Evolutionary conservation across 2,329 filamentous ascomycete species (phyloP).

Genomic region (Penicillium sp.): DNA sequence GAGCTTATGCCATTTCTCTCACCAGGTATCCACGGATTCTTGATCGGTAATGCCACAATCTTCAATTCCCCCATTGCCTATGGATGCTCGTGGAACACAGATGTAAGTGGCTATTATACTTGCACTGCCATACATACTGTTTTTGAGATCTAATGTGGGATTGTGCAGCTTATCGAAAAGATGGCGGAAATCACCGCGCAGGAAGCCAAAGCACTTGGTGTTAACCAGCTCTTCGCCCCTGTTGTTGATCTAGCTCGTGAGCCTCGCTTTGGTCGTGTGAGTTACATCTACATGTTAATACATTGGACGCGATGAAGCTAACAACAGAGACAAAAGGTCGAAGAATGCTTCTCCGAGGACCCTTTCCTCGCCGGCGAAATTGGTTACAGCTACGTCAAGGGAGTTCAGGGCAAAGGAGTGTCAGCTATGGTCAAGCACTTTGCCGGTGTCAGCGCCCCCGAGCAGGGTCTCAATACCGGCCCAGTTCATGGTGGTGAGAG

Average conservation of each 20-base stretch:
- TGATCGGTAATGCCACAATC: conserved; percentile 70
- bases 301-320: background rate
- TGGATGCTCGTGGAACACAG: conserved; percentile 68
- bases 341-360: conserved; percentile 72
- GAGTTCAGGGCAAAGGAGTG: conserved; percentile 64
- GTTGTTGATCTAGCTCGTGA: conserved; percentile 70
- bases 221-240: conserved; percentile 72
- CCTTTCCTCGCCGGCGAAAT: conserved; percentile 66
- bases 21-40: conserved; percentile 63
- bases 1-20: background rate
- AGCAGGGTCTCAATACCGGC: conserved; percentile 70
- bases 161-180: conserved; percentile 53
- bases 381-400: conserved; percentile 59
- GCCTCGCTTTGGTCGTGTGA: conserved; percentile 64
- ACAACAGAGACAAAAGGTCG: conserved; percentile 42
- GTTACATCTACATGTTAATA: background rate
- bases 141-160: background rate
- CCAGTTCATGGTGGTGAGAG: conserved; percentile 57
- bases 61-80: conserved; percentile 75
- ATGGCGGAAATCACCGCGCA: conserved; percentile 66
- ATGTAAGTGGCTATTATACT: conserved; percentile 25
- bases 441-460: conserved; percentile 65
- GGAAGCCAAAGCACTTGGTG: conserved; percentile 65
- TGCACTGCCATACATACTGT: background rate
- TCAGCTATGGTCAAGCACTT: conserved; percentile 75